Base-by-base conservation (phyloP, 805 yeast genomes). In the Candida chauliodis region DNA sequence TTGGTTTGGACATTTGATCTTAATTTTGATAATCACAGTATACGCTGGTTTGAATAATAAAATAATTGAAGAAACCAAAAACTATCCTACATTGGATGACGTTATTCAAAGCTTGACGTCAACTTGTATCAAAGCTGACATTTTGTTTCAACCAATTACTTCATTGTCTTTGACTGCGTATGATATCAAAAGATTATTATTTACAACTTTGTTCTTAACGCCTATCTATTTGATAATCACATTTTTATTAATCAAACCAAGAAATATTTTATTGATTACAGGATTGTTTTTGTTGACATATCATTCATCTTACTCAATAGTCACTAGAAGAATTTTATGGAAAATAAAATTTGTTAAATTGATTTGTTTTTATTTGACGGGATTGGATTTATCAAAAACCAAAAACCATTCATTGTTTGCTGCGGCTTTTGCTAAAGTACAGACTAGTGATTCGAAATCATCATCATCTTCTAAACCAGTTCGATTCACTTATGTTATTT, bases 401-500 rank as follows among this genome's bases (percentile, higher is more conserved):
- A 56, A 59, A 34, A 65, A 66, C 48, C 64, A 69, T 48, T 68
- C 76, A 5, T 57, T 76, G 31, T 74, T 75, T 56, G 76, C 76
- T 23, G 71, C 78, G 17, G 80, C 79, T 2, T 67, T 75, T 59
- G 76, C 75, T 40, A 70, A 75, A 52, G 75, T 76, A 30, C 71
- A 71, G 51, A 58, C 51, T 24, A 53, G 48, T 24, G 11, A 28
- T 19, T 58, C 50, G 21, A 54, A 48, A 24, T 7, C 25, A 3
- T 40, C 43, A 22, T 41, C 37, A 24, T 29, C 34, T 13, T 58
- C 54, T 49, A 61, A 67, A 37, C 78, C 80, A 1, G 89, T 87
- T 21, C 65, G 90, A 40, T 93, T 90, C 60, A 90, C 97, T 4
- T 91, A 87, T 60, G 97, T 88, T 2, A 69, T 93, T 8, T 90